phyloP scores from a whole-genome alignment of 305 asterid genomes.

The Withania somnifera region DNA sequence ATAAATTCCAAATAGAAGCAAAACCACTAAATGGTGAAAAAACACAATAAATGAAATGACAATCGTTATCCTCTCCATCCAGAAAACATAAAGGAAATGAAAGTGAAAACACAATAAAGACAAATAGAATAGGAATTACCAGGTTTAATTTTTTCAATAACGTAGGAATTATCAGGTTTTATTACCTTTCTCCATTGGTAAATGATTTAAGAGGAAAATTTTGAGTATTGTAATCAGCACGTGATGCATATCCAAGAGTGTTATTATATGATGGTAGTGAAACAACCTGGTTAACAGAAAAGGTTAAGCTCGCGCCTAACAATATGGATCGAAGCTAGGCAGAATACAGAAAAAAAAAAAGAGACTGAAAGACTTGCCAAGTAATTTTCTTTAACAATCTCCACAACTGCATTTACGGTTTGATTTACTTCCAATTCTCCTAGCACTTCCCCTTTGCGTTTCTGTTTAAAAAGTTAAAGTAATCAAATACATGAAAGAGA shows the following conservation, averaged over 20 bases:
- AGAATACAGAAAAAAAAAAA: neutral
- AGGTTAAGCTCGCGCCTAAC: neutral
- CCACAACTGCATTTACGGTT: slow-evolving; percentile 61
- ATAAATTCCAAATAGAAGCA: neutral
- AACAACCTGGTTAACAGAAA: slow-evolving; percentile 49
- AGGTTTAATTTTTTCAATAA: neutral
- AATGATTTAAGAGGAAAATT: slow-evolving; percentile 46
- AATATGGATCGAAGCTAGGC: neutral
- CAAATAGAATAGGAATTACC: neutral
- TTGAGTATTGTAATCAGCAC: slow-evolving; percentile 83
- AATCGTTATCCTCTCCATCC: neutral
- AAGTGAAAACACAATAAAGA: neutral
- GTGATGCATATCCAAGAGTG: slow-evolving; percentile 72
- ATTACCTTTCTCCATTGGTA: slow-evolving; percentile 74
- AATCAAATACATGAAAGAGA: neutral
- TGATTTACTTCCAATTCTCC: slow-evolving; percentile 65
- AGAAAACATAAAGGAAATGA: neutral
- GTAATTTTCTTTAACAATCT: slow-evolving; percentile 82
- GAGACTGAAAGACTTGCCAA: slow-evolving; percentile 39
- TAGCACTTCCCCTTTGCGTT: slow-evolving; percentile 55
- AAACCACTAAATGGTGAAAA: neutral
- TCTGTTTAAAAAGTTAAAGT: slow-evolving; percentile 29
- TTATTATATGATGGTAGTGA: slow-evolving; percentile 56
- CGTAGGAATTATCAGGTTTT: neutral
- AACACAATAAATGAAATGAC: neutral